Percentiles rank a stretch among this genome's conserved stretches.
These are phyloP conservation scores for Candida tallmaniae DNA, from an alignment of 805 yeast species.

Conservation along the genomic window DNA sequence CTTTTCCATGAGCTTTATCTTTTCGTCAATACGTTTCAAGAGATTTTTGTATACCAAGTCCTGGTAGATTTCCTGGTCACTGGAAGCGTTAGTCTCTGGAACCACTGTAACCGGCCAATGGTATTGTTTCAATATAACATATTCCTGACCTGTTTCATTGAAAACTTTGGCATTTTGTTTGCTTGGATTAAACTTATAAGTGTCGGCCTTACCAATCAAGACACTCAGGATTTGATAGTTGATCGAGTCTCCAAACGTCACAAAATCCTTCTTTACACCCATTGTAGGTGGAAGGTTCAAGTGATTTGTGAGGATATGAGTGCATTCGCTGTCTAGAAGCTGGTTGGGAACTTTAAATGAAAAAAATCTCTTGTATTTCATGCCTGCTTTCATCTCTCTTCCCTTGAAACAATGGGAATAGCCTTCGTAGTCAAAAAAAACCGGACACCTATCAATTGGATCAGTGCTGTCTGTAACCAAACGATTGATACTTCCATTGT, in stretches of 20 bases:
- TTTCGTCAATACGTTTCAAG: conserved; percentile 22
- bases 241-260: conserved; percentile 21
- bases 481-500: conserved; percentile 31
- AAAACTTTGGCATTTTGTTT: conserved; percentile 20
- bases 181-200: conserved; percentile 20
- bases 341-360: conserved; percentile 36
- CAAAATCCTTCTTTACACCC: conserved; percentile 29
- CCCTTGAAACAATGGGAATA: conserved; percentile 1
- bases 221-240: conserved; percentile 32
- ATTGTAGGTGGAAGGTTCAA: conserved; percentile 33
- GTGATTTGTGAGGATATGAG: conserved; percentile 28
- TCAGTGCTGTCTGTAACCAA: conserved; percentile 20
- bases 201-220: conserved; percentile 35
- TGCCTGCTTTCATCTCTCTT: conserved; percentile 1
- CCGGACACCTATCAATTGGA: conserved; percentile 5
- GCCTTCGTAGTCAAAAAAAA: conserved; percentile 7
- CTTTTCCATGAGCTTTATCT: conserved; percentile 11
- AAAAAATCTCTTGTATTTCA: conserved; percentile 33
- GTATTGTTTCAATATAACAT: conserved; percentile 31
- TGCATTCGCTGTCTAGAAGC: conserved; percentile 35
- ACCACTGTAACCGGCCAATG: conserved; percentile 1
- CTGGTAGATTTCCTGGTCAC: conserved; percentile 14
- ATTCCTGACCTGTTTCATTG: conserved; percentile 36
- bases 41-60: conserved; percentile 22
- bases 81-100: conserved; percentile 7